phyloP scores from a whole-genome alignment of 306 rosid species.

The Vicia villosa region DNA sequence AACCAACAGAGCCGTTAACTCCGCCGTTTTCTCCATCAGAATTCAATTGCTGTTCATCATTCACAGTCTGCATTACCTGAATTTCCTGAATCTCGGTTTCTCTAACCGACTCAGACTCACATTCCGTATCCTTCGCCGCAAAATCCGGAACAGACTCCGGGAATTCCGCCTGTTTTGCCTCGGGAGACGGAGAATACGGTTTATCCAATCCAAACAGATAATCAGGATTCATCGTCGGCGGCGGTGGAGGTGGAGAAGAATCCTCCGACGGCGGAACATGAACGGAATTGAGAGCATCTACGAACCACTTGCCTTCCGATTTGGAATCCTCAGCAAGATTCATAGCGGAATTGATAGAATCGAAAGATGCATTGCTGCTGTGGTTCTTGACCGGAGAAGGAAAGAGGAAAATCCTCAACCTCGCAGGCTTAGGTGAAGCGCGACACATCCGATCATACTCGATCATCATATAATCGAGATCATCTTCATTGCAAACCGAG shows the following conservation, averaged over 20 bases:
- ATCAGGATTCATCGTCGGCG: constrained; percentile 51
- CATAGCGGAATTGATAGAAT: constrained; percentile 31
- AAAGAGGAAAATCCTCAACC: constrained; percentile 73
- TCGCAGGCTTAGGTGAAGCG: constrained; percentile 67
- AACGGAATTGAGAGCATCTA: constrained; percentile 83
- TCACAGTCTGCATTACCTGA: constrained; percentile 52
- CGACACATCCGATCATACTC: constrained; percentile 81
- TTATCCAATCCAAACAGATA: constrained; percentile 80
- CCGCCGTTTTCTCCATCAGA: constrained; percentile 41
- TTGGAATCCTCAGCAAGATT: constrained; percentile 53
- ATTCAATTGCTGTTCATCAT: constrained; percentile 57
- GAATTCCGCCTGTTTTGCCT: constrained; percentile 41
- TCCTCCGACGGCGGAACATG: constrained; percentile 52
- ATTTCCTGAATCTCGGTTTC: constrained; percentile 60
- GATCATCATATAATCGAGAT: constrained; percentile 81
- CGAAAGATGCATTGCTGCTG: background rate
- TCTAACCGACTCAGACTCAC: constrained; percentile 51
- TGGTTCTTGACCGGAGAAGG: constrained; percentile 22
- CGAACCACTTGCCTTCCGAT: constrained; percentile 76
- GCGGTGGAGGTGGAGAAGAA: constrained; percentile 44
- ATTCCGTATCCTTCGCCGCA: constrained; percentile 40
- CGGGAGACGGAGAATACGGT: constrained; percentile 38
- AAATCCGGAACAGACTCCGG: constrained; percentile 47
- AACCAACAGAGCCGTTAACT: background rate
- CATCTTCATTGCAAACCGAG: constrained; percentile 85